phyloP scores from a whole-genome alignment of 129 eudicot species.

The Flaveria trinervia region DNA sequence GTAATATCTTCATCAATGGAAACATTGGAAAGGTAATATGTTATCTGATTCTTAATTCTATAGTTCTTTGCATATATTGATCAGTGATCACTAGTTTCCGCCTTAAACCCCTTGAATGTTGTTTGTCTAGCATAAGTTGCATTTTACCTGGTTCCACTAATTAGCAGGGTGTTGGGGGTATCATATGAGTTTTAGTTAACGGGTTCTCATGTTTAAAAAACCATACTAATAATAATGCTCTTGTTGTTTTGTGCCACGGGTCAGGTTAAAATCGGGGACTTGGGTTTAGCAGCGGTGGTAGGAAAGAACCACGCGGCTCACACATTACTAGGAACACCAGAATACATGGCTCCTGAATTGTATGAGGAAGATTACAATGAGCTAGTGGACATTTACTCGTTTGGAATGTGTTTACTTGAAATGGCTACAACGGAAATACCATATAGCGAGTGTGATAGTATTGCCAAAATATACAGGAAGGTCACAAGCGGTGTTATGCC shows the following conservation, averaged over 20 bases:
- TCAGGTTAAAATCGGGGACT: no score
- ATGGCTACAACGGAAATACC: conserved; percentile 87
- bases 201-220: neutral
- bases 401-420: conserved; percentile 88
- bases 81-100: no score
- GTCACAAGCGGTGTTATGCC: conserved; percentile 68
- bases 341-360: conserved; percentile 87
- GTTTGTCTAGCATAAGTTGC: neutral
- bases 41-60: no score
- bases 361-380: conserved; percentile 84
- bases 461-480: conserved; percentile 68
- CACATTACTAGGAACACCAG: conserved; percentile 74
- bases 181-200: neutral
- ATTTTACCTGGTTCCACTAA: neutral
- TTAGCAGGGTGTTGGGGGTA: neutral
- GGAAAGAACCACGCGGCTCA: conserved; percentile 67
- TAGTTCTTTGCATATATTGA: no score
- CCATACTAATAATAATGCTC: neutral
- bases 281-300: no score
- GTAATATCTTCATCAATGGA: conserved; percentile 13
- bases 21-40: conserved; percentile 60
- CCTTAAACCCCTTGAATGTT: no score
- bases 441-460: conserved; percentile 61
- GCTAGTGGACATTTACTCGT: conserved; percentile 73
- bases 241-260: neutral